Evolutionary conservation across 2,329 filamentous ascomycete species (phyloP), one percentile per base, ranked within the genome.

Genomic region (Hysterium pulicare): DNA sequence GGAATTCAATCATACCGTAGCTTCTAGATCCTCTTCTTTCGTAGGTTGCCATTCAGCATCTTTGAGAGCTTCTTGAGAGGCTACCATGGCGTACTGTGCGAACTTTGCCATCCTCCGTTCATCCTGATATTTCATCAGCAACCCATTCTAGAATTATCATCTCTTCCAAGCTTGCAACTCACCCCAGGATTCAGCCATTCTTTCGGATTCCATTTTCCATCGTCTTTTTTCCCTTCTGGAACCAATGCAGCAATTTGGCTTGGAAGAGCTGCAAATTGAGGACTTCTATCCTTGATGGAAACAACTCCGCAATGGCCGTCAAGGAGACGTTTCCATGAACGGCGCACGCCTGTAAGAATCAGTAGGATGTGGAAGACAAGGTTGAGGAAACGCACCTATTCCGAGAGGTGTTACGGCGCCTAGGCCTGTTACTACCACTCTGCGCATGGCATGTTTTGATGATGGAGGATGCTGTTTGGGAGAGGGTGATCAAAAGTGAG

Each of bases 61-160:
- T 21, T 79, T 69, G 39, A 98, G 72, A 0, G 93, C 93, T 77
- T 97, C 93, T 38, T 88, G 80, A 0, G 88, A 79, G 2, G 90
- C 89, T 10, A 87, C 89, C 59, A 95, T 77, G 11, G 90, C 91
- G 71, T 94, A 97, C 66, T 97, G 90, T 3, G 90, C 81, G 62
- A 97, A 97, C 19, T 74, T 77, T n/a, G 93, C 90, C 83, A 94
- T 94, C 59, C 88, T 86, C 4, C 90, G 81, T 56, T 79, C 73
- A 49, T 84, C 80, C 78, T 81, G 48, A 30, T 2, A 1, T 24
- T 21, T 21, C 10, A 16, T 57, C 33, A 54, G 42, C 26, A 30
- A 30, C 23, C 38, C n/a, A n/a, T n/a, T n/a, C 20, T 21, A 83
- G 79, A 1, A 72, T 61, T 19, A 68, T 61, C 64, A 1, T 76